Conservation (phyloP, 2,329 filamentous ascomycete genomes). For the Colletotrichum caudatum region DNA sequence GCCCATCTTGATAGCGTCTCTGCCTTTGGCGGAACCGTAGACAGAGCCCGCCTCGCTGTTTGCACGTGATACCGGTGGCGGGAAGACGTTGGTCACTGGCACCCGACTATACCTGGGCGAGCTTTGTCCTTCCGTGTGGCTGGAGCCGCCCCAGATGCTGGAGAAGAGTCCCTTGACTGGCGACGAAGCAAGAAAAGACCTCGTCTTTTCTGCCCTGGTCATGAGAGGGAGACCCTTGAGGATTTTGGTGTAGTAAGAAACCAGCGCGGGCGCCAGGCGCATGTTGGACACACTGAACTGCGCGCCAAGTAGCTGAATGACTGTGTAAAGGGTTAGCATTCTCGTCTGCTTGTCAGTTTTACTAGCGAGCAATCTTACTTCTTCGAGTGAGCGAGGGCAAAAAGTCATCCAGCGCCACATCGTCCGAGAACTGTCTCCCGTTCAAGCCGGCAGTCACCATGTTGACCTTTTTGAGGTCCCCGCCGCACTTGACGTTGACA, state of each 20-base stretch:
- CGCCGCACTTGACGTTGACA: conserved; percentile 69
- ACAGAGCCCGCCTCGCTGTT: conserved; percentile 64
- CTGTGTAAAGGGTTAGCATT: conserved; percentile 60
- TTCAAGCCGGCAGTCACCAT: conserved; percentile 72
- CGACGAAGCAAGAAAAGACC: conserved; percentile 81
- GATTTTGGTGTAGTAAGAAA: conserved; percentile 83
- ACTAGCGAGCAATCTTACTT: conserved; percentile 62
- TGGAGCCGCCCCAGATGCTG: conserved; percentile 77
- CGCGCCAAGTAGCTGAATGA: conserved; percentile 77
- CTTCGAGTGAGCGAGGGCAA: conserved; percentile 79
- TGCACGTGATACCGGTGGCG: conserved; percentile 53
- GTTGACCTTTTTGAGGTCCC: conserved; percentile 59
- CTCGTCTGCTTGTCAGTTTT: not conserved
- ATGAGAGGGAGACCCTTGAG: conserved; percentile 76
- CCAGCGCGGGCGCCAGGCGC: conserved; percentile 73
- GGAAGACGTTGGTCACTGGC: conserved; percentile 54
- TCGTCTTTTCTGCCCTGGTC: conserved; percentile 72
- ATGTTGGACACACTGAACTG: conserved; percentile 77
- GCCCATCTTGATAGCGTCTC: conserved; percentile 56
- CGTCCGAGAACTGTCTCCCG: conserved; percentile 79
- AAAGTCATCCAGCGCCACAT: conserved; percentile 78
- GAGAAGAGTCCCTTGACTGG: conserved; percentile 87
- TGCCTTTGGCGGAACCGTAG: conserved; percentile 66
- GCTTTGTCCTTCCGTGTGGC: conserved; percentile 55
- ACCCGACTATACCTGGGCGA: conserved; percentile 56